Evolutionary conservation across 2,329 filamentous ascomycete genomes (phyloP).

Genomic region (Cryphonectria nitschkei): DNA sequence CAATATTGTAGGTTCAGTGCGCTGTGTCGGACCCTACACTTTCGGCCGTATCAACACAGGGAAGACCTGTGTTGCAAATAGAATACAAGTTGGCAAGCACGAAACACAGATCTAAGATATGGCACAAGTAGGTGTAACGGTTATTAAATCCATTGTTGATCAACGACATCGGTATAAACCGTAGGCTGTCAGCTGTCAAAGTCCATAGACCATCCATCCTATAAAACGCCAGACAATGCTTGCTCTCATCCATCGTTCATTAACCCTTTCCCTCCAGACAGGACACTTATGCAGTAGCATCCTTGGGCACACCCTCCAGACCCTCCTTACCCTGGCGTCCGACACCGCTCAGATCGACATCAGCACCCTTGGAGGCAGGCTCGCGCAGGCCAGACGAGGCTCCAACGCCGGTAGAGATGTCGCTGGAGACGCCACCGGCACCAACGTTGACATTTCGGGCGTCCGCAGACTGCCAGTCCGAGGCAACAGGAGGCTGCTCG

Average conservation of each 20-base stretch:
- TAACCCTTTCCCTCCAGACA: not conserved
- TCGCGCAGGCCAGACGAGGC: conserved; percentile 58
- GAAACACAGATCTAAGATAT: not conserved
- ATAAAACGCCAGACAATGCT: conserved; percentile 17
- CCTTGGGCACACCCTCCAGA: conserved; percentile 59
- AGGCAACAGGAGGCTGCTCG: conserved; percentile 74
- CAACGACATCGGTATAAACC: not conserved
- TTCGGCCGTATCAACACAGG: not conserved
- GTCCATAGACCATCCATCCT: not conserved
- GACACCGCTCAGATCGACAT: conserved; percentile 60
- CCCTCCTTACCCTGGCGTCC: conserved; percentile 67
- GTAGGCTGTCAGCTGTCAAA: not conserved
- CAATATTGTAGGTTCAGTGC: too few species aligned
- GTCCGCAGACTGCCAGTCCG: conserved; percentile 78
- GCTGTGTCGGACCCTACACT: too few species aligned
- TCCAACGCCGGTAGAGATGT: conserved; percentile 54
- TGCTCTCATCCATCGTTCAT: not conserved
- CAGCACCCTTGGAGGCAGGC: conserved; percentile 60
- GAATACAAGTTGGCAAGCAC: not conserved
- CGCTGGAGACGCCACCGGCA: conserved; percentile 58
- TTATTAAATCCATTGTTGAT: not conserved
- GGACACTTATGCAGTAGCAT: conserved; percentile 50
- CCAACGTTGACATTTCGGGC: conserved; percentile 71
- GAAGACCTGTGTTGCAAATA: not conserved
- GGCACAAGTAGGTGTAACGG: not conserved